Base-by-base conservation (phyloP, 768 basidiomycete species). In the Pisolithus marmoratus region DNA sequence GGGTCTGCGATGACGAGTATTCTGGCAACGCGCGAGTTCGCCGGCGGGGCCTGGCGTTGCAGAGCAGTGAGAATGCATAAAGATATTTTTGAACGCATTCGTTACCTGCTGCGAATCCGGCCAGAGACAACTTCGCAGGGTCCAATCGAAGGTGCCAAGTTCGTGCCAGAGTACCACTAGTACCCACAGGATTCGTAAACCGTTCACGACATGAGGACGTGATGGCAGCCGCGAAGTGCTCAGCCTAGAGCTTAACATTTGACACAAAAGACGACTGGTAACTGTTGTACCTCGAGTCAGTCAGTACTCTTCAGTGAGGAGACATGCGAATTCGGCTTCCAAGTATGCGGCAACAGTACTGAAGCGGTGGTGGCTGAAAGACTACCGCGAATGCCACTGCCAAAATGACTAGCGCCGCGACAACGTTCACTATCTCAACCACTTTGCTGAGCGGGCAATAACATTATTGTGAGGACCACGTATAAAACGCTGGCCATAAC, bases 1-100 rank as follows among this genome's bases (percentile, higher is more conserved):
- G 93, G 89, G 69, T 96, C 94, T 12, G 94, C 85, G 34, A 94
- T 72, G 43, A 95, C 72, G n/a, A 96, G 81, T 4, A 77, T 56
- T 54, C 72, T 54, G 53, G 61, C 63, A 54, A 57, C 50, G 52
- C 62, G 62, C 34, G 61, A 56, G 46, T 51, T 43, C 27, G 56
- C 57, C 8, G 52, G 55, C 49, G n/a, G 54, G 51, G 51, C 59
- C 63, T 62, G 50, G 23, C 44, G 26, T 51, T 50, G 46, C 31
- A 43, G n/a, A 23, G 40, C 20, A 46, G 34, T 34, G 34, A 34
- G 34, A 5, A 17, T 40, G 6, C 52, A 49, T 45, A 26, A 49
- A 44, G 46, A 51, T 24, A 23, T 19, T 29, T 38, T 17, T 46
- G 46, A 55, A 40, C 31, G 19, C 45, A 67, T 66, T 55, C 54